These are phyloP conservation scores for Candolleomyces eurysporus DNA, from an alignment of 768 basidiomycete genomes.

Conservation along the genomic window DNA sequence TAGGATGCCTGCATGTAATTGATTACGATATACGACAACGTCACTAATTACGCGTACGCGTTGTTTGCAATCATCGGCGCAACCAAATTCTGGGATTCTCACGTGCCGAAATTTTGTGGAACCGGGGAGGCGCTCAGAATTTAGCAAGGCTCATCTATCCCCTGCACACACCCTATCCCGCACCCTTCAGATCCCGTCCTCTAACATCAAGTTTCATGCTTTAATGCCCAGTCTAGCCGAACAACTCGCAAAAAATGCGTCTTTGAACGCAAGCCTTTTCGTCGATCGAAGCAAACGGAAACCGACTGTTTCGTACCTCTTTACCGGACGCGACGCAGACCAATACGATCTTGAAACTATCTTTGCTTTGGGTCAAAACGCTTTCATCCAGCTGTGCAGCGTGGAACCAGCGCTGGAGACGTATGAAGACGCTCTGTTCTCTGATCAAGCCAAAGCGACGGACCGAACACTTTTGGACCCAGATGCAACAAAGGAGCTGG, in stretches of 20 bases:
- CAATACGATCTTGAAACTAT: slow-evolving; percentile 87
- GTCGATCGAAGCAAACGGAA: slow-evolving; percentile 63
- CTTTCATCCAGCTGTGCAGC: slow-evolving; percentile 66
- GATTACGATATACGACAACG: neutral
- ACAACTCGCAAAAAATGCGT: slow-evolving; percentile 77
- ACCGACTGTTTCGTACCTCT: slow-evolving; percentile 80
- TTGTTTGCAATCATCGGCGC: slow-evolving; percentile 1
- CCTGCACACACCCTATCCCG: neutral
- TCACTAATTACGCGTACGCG: slow-evolving; percentile 2
- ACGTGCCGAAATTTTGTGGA: slow-evolving; percentile 14
- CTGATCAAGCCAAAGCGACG: slow-evolving; percentile 65
- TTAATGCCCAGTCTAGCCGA: slow-evolving; percentile 68
- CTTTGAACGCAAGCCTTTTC: slow-evolving; percentile 74
- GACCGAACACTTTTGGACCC: slow-evolving; percentile 77
- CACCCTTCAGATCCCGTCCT: neutral
- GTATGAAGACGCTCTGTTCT: slow-evolving; percentile 76
- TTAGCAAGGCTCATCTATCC: neutral
- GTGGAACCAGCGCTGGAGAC: slow-evolving; percentile 56
- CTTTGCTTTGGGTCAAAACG: slow-evolving; percentile 76
- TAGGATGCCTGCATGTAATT: neutral
- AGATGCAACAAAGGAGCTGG: slow-evolving; percentile 63
- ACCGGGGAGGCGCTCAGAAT: neutral
- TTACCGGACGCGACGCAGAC: slow-evolving; percentile 77
- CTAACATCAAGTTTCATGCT: neutral
- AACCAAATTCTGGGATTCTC: neutral